phyloP scores from a whole-genome alignment of 192 early-diverging fungal genomes.

The Haplosporangium gracile region DNA sequence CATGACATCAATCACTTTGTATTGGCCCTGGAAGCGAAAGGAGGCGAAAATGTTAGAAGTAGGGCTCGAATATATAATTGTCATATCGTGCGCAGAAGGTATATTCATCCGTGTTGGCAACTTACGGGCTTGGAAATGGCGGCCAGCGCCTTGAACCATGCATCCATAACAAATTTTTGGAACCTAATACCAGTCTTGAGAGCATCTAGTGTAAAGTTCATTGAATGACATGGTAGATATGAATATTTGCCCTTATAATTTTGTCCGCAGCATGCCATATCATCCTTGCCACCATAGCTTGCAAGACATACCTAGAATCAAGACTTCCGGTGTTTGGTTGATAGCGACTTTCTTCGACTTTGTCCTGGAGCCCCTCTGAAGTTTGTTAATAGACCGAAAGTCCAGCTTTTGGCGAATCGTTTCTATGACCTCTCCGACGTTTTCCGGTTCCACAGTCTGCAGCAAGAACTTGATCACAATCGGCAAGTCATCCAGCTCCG shows the following conservation, averaged over 20 bases:
- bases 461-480: slow-evolving; percentile 81
- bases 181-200: slow-evolving; percentile 74
- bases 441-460: slow-evolving; percentile 69
- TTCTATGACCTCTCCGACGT: slow-evolving; percentile 58
- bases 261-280: not conserved
- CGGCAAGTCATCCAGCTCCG: slow-evolving; percentile 78
- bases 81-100: not conserved
- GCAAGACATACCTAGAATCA: slow-evolving; percentile 59
- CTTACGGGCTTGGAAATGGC: slow-evolving; percentile 63
- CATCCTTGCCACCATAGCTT: not conserved
- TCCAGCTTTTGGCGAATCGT: slow-evolving; percentile 74
- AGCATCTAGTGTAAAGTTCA: slow-evolving; percentile 62
- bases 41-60: not conserved
- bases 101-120: not conserved
- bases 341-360: slow-evolving; percentile 17
- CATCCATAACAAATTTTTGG: slow-evolving; percentile 76
- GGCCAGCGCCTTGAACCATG: slow-evolving; percentile 75
- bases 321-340: slow-evolving; percentile 58
- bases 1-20: slow-evolving; percentile 67
- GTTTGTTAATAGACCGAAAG: slow-evolving; percentile 68
- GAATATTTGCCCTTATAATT: not conserved
- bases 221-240: not conserved
- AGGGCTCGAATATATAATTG: not conserved
- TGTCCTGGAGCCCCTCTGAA: slow-evolving; percentile 44
- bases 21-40: slow-evolving; percentile 43